A percentile compares a stretch with the other conserved stretches of the same genome.
These are phyloP conservation scores for Brassica cretica DNA, from an alignment of 345 rosid genomes.

Conservation along the genomic window DNA sequence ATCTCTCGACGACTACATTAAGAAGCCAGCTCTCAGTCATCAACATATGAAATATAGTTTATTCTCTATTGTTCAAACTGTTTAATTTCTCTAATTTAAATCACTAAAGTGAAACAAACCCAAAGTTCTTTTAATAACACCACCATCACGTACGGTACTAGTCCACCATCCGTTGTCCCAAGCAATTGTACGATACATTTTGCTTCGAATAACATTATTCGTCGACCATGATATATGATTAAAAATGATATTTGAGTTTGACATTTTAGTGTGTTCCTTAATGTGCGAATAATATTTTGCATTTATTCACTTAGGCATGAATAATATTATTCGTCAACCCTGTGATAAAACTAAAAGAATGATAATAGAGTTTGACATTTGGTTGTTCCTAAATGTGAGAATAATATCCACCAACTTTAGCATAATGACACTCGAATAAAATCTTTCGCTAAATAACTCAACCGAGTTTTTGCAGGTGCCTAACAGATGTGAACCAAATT, in stretches of 20 bases:
- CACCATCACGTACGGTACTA: neutral
- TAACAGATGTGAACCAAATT: neutral
- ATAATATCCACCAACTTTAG: neutral
- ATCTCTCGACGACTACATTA: neutral
- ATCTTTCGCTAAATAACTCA: slow-evolving; percentile 1
- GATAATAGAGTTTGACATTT: neutral
- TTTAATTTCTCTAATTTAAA: neutral
- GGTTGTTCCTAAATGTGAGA: neutral
- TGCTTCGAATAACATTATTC: neutral
- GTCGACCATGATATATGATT: neutral
- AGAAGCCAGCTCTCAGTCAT: neutral
- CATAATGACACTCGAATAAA: slow-evolving; percentile 2
- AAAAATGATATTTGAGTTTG: slow-evolving; percentile 15
- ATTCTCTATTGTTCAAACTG: neutral
- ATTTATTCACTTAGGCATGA: neutral
- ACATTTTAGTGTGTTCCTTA: slow-evolving; percentile 5
- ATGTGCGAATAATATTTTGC: neutral
- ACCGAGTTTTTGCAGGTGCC: neutral
- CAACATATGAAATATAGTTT: neutral
- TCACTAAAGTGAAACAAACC: neutral
- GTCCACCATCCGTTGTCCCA: neutral
- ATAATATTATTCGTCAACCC: neutral
- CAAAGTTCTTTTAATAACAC: neutral
- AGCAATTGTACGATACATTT: neutral
- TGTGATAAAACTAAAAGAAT: neutral